Evolutionary conservation across 108 stramenopile genomes (phyloP), one percentile per base, ranked within the genome.

Genomic region (Cyclotella choctawhatcheeana): DNA sequence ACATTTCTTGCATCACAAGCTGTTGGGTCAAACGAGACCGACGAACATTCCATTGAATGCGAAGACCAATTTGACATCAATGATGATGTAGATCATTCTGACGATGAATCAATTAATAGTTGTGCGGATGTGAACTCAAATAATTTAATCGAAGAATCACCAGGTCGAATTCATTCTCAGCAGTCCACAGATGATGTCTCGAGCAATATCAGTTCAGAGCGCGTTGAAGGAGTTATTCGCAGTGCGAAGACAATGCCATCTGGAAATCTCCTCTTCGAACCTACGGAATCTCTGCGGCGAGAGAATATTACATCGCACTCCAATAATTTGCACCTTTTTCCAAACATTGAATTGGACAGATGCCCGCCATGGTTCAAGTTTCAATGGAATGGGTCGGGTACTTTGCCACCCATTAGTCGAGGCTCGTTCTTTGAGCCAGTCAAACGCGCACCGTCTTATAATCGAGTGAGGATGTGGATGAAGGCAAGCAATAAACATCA

Each of bases 1-100:
- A 73, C 84, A 5, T 31, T 71, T 29, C 84, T 86, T 70, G 88
- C 82, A 20, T 84, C 87, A 16, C 87, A 88, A 53, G 63, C 59
- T 2, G 25, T 48, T 24, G 64, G 66, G 21, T 13, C 66, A 27
- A 48, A 50, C 26, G 58, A 44, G 18, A 47, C 13, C 22, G 26
- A 34, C 8, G 20, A 20, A 31, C 29, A 14, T 17, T 30, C n/a
- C 22, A 0, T 64, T 47, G 18, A 35, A 31, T 64, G 21, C 27
- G 40, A 64, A 66, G 25, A 75, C 69, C 51, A 71, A n/a, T 0
- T 44, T n/a, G n/a, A 29, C 22, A 59, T 69, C 34, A 65, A 72
- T 12, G 71, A 73, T 31, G 76, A 81, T 64, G 79, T 69, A 8
- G 12, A 68, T 53, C 17, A 63, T 14, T 74, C 80, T 14, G 61